Base-by-base conservation (phyloP, 345 rosid species). In the Gossypium arboreum region DNA sequence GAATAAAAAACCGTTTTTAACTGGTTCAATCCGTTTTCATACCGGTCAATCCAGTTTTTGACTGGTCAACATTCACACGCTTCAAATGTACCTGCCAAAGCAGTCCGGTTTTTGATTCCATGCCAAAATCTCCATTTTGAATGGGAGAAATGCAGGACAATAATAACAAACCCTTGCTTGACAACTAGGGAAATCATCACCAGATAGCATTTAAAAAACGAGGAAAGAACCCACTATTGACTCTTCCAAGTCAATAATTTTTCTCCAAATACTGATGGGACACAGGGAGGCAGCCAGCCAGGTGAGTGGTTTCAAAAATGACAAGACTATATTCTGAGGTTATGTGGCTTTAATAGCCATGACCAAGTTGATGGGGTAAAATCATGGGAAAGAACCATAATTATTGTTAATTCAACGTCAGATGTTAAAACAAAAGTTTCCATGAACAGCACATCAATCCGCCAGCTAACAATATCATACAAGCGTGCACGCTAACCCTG, bases 391-490 rank as follows among this genome's bases (percentile, higher is more conserved):
- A 67, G 79, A 84, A 79, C 80, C 80, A 80, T 34, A 76, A 79
- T 83, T 68, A 79, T 79, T 82, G 27, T 80, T 81, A 78, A 76
- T 74, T 73, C 85, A 85, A 86, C 86, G 83, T 88, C 83, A 81
- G 79, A 80, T 57, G 87, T 73, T 70, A 77, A 78, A 87, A 77
- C 72, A 85, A 88, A 83, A 89, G 81, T 85, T 84, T 88, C 88
- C 88, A 88, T 79, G 88, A 85, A 88, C 87, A 83, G 92, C 93
- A 88, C 80, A 85, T 88, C 88, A 84, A 89, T 72, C 93, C 85
- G 79, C 89, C 94, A 85, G 92, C 87, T 84, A 89, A 87, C 34
- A 84, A 76, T 83, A 85, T 89, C 90, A 89, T 61, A 85, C 73
- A 87, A 79, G 85, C 22, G 84, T 85, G 87, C 91, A 86, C 73